Percentiles rank a stretch among this genome's conserved stretches.
Conservation (phyloP, 805 yeast genomes). For the Candida namnaoensis region DNA sequence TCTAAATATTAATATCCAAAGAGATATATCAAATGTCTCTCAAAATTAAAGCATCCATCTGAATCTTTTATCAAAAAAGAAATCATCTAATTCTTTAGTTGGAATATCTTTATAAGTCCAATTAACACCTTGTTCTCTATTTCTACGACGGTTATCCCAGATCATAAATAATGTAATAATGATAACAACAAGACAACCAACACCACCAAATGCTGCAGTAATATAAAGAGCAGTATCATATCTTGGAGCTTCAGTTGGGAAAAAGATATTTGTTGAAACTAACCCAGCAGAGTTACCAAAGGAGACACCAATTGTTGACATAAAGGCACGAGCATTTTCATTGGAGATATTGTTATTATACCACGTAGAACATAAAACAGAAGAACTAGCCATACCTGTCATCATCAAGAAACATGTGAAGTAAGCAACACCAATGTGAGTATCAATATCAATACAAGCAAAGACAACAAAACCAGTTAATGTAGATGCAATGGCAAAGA, state of each 20-base stretch:
- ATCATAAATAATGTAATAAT: constrained; percentile 26
- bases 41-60: constrained; percentile 34
- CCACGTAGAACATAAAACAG: constrained; percentile 43
- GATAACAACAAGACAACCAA: constrained; percentile 26
- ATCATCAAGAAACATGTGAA: constrained; percentile 38
- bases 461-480: constrained; percentile 38
- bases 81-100: constrained; percentile 32
- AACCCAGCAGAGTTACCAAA: constrained; percentile 51
- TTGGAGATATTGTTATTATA: constrained; percentile 40
- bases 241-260: constrained; percentile 42
- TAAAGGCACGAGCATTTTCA: constrained; percentile 34
- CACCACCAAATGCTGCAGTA: constrained; percentile 36
- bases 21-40: no score
- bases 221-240: constrained; percentile 42
- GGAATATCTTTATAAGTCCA: constrained; percentile 31
- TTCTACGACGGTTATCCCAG: constrained; percentile 32
- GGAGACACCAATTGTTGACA: constrained; percentile 42
- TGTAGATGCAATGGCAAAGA: constrained; percentile 28
- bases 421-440: constrained; percentile 31
- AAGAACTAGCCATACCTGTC: constrained; percentile 38
- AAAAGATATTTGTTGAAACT: constrained; percentile 42
- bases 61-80: constrained; percentile 34
- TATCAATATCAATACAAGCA: constrained; percentile 32
- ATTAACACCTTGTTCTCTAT: constrained; percentile 28
- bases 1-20: no score